Evolutionary conservation across 441 rosid species (phyloP), one percentile per base, ranked within the genome.

Genomic region (Omphalea diandra): DNA sequence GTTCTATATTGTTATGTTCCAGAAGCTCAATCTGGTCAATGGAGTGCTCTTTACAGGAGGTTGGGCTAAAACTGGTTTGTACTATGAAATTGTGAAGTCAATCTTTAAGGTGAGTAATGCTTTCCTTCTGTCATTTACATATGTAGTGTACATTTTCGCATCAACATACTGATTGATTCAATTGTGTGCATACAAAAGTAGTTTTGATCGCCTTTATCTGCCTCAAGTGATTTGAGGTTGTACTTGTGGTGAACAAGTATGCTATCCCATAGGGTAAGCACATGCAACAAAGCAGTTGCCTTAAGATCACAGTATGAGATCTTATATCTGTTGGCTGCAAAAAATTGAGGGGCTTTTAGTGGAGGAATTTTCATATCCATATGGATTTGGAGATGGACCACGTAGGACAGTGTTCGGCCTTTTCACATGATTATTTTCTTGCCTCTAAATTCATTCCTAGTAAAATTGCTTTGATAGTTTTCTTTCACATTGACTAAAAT

Each of bases 21-120:
- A 88, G 98, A 94, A 94, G 88, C 92, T 90, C 49, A 76, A 85
- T 73, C 73, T 94, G 79, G 90, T 94, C 14, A 91, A 91, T 50
- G 98, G 96, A 59, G 90, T 91, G 65, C 87, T 91, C 71, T 83
- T 89, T 41, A 91, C 98, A 17, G 98, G 97, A 22, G 98, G 97
- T 66, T 84, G 97, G 98, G 94, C 91, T 57, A 91, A 83, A 65
- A 62, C 29, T 4, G 96, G 97, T 7, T 77, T 84, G 81, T 94
- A 94, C 78, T 87, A 75, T 64, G 81, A 91, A 41, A 78, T 75
- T 12, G 93, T 71, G n/a, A 31, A 77, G 36, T 82, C 69, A 55
- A 65, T 91, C 56, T 86, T 94, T 75, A 74, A 82, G 89, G 97
- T 91, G 66, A 74, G 75, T 32, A 38, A 5, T 36, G 52, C n/a